Conservation (phyloP, 257 asterid genomes). For the Solanum ossicruentum region DNA sequence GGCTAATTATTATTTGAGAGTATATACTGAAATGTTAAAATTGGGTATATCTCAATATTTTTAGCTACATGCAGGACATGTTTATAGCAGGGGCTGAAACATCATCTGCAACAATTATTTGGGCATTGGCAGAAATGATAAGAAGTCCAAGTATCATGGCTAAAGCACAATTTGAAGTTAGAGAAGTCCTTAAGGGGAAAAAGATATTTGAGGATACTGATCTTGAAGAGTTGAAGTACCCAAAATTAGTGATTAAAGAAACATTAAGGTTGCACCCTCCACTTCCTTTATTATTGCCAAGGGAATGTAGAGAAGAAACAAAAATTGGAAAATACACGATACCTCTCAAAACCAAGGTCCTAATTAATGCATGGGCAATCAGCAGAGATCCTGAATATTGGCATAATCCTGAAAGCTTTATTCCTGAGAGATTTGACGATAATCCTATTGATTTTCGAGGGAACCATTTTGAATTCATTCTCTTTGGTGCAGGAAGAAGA, state of each 20-base stretch:
- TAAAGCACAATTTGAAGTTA: neutral
- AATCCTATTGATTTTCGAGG: slow-evolving; percentile 7
- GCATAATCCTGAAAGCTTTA: slow-evolving; percentile 2
- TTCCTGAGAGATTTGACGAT: slow-evolving; percentile 6
- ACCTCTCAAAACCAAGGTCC: neutral
- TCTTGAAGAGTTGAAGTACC: neutral
- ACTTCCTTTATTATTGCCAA: neutral
- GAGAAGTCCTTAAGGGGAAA: neutral
- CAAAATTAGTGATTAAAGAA: neutral
- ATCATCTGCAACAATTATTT: neutral
- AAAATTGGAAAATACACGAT: neutral
- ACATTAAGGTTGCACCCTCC: neutral
- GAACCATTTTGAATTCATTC: slow-evolving; percentile 13
- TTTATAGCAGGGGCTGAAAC: neutral
- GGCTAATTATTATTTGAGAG: too few relatives aligned
- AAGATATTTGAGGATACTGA: neutral
- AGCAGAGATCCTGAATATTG: slow-evolving; percentile 7
- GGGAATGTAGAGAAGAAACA: neutral
- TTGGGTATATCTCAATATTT: neutral
- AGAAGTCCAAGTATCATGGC: neutral
- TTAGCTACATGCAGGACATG: neutral
- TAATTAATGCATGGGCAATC: neutral
- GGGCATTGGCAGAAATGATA: neutral
- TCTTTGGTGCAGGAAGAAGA: slow-evolving; percentile 14
- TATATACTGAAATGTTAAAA: neutral